Evolutionary conservation across 192 early-diverging fungal genomes (phyloP), one percentile per base, ranked within the genome.

Genomic region (Lunasporangiospora selenospora): DNA sequence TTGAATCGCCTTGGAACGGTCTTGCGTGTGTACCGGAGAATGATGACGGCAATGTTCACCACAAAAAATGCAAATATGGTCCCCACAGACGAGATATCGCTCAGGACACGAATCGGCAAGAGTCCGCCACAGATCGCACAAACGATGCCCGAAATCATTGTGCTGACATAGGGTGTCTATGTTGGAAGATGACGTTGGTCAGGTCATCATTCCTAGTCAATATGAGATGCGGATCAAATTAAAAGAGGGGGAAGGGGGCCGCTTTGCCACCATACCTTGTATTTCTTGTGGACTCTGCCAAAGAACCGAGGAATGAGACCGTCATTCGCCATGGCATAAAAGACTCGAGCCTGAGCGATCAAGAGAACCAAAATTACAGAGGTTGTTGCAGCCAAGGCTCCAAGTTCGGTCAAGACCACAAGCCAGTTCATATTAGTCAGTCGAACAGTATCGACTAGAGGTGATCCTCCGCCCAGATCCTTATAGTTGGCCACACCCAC

Each of bases 251-350:
- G n/a, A n/a, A n/a, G n/a, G n/a, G n/a, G n/a, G n/a, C n/a, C n/a
- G n/a, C n/a, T 18, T 36, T 12, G 31, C 9, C 13, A 11, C 11
- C 3, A 33, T 47, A 67, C 65, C 56, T 85, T 80, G 81, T 89
- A 89, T 0, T 77, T 60, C 11, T 81, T 85, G 63, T 96, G 88
- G 30, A 94, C 73, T 33, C 85, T 84, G 23, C 87, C 82, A 58
- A 95, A 89, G 15, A 85, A 53, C 13, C 73, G 36, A 2, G 93
- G 93, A n/a, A 96, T 80, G 30, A 97, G 67, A 6, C 95, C 93
- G 76, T 97, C 95, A n/a, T 87, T 70, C 19, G 93, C 88, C 95
- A 97, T 95, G 29, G 90, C 79, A 32, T 89, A 87, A 47, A 95
- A 90, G 39, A 97, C 92, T 55, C 95, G 93, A 4, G 93, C 89